Percentiles rank a stretch among this genome's conserved stretches.
phyloP scores from a whole-genome alignment of 257 asterid genomes.

The Gardenia jasminoides region DNA sequence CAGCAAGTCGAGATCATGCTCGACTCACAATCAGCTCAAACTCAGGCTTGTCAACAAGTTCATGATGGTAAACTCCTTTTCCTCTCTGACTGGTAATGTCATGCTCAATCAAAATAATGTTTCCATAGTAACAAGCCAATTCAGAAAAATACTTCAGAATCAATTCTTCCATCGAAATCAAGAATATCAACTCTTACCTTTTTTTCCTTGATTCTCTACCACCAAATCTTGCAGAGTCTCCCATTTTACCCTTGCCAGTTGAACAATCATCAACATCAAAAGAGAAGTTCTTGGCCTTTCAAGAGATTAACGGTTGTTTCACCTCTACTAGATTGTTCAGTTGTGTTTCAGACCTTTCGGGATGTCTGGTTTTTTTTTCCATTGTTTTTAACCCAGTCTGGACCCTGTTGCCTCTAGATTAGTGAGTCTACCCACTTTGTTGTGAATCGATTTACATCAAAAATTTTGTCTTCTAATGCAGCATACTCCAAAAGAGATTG shows the following conservation, averaged over 20 bases:
- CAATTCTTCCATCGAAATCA: neutral
- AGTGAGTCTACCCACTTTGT: accelerated
- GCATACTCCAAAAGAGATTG: neutral
- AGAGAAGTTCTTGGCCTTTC: neutral
- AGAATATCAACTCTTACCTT: neutral
- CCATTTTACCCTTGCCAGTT: neutral
- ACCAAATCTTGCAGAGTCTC: neutral
- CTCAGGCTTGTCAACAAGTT: neutral
- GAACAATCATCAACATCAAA: neutral
- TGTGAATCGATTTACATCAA: neutral
- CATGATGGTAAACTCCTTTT: neutral
- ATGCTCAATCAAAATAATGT: neutral
- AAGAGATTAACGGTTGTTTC: neutral
- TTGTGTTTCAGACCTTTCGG: neutral
- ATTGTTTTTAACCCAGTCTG: neutral
- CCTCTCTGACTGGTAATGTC: neutral
- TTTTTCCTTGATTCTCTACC: neutral
- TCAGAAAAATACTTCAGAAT: neutral
- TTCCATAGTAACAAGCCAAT: neutral
- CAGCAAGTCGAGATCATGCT: neutral
- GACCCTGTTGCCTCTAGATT: neutral
- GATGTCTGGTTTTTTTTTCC: no score
- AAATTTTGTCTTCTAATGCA: neutral
- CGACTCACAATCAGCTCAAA: neutral
- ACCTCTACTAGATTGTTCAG: neutral